Percentiles rank a stretch among this genome's conserved stretches.
These are phyloP conservation scores for Corymbia citriodora DNA, from an alignment of 441 rosid species.

Conservation along the genomic window DNA sequence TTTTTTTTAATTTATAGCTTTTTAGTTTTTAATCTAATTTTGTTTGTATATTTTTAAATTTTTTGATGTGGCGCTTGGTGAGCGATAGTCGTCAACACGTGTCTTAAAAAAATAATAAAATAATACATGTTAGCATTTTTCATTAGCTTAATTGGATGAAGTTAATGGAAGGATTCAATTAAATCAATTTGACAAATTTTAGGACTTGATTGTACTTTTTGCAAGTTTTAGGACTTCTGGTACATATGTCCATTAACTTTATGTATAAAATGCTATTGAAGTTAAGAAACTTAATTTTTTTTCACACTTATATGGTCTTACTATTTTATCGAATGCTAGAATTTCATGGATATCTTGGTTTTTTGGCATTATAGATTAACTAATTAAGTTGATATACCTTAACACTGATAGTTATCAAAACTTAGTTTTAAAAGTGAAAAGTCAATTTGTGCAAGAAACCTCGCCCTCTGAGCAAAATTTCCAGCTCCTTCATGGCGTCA, in stretches of 20 bases:
- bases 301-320: background rate
- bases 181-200: too few species aligned
- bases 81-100: too few species aligned
- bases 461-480: background rate
- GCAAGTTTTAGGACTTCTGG: too few species aligned
- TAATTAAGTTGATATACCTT: background rate
- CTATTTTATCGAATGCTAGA: background rate
- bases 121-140: too few species aligned
- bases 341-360: background rate
- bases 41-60: too few species aligned
- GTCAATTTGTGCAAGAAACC: background rate
- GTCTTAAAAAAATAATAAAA: too few species aligned
- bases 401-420: background rate
- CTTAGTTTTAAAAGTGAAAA: background rate
- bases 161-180: too few species aligned
- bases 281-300: background rate
- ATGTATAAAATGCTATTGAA: background rate
- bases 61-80: too few species aligned
- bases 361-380: background rate
- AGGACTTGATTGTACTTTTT: too few species aligned
- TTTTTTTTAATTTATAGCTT: too few species aligned
- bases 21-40: too few species aligned
- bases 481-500: background rate
- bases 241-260: background rate
- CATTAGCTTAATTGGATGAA: too few species aligned